phyloP scores from a whole-genome alignment of 495 filamentous ascomycete species.

The Bryoglossum gracile region DNA sequence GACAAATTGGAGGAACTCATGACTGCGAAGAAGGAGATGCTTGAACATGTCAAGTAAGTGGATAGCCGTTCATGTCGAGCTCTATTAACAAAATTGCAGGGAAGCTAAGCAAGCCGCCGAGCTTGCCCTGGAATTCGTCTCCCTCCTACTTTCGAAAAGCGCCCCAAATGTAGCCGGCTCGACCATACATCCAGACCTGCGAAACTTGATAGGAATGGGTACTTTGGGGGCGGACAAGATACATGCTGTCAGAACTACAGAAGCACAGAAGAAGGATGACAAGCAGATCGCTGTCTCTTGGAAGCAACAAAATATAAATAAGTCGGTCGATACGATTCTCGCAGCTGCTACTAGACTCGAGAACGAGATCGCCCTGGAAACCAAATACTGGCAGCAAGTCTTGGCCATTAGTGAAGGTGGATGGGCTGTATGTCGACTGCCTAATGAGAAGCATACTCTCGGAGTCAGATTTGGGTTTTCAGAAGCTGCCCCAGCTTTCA shows the following conservation, averaged over 20 bases:
- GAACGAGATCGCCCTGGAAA: slow-evolving; percentile 67
- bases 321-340: slow-evolving; percentile 67
- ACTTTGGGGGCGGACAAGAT: slow-evolving; percentile 67
- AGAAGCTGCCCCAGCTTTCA: slow-evolving; percentile 72
- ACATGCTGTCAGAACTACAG: slow-evolving; percentile 46
- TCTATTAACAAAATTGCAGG: slow-evolving; percentile 28
- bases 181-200: slow-evolving; percentile 63
- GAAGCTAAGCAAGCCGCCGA: slow-evolving; percentile 59
- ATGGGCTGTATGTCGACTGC: slow-evolving; percentile 73
- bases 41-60: slow-evolving; percentile 43
- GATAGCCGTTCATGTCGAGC: background rate
- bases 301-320: slow-evolving; percentile 67
- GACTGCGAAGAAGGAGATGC: slow-evolving; percentile 44
- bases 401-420: slow-evolving; percentile 71
- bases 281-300: slow-evolving; percentile 63
- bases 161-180: slow-evolving; percentile 55
- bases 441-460: slow-evolving; percentile 63
- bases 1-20: slow-evolving; percentile 34
- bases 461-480: slow-evolving; percentile 85
- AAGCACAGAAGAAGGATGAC: slow-evolving; percentile 47
- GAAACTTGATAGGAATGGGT: slow-evolving; percentile 60
- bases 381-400: slow-evolving; percentile 82
- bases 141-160: slow-evolving; percentile 75
- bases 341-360: slow-evolving; percentile 64
- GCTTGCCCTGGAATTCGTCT: slow-evolving; percentile 73